phyloP scores from a whole-genome alignment of 306 rosid genomes.

The Quercus bicolor region DNA sequence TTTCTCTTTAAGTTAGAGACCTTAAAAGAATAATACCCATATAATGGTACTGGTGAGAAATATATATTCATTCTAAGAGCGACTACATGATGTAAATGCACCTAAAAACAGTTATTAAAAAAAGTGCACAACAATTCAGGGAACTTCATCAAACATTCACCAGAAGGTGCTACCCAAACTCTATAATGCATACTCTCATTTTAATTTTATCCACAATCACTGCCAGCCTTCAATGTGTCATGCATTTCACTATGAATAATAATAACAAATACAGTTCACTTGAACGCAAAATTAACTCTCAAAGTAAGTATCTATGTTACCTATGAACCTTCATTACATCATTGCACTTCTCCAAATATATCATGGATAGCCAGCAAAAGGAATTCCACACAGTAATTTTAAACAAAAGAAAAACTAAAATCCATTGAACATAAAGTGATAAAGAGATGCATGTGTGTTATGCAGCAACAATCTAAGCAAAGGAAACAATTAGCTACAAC shows the following conservation, averaged over 20 bases:
- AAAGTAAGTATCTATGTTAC: neutral
- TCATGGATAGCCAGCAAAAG: neutral
- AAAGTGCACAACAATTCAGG: neutral
- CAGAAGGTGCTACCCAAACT: neutral
- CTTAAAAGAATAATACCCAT: constrained; percentile 8
- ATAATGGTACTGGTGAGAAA: neutral
- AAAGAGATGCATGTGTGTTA: neutral
- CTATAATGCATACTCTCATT: neutral
- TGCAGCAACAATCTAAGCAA: neutral
- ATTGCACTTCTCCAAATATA: neutral
- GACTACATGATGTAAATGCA: neutral
- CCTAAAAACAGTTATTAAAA: neutral
- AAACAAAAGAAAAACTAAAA: neutral
- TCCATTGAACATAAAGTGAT: neutral
- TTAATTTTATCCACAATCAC: neutral
- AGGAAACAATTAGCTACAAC: neutral
- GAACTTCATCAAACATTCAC: neutral
- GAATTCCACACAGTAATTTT: neutral
- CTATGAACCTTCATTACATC: neutral
- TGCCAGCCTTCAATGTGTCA: neutral
- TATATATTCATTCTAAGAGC: neutral
- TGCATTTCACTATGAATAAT: neutral
- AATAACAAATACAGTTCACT: neutral
- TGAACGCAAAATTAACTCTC: neutral
- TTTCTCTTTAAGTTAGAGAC: constrained; percentile 9